A percentile compares a stretch with the other conserved stretches of the same genome.
phyloP scores from a whole-genome alignment of 768 basidiomycete species.

The Gloeophyllum trabeum region DNA sequence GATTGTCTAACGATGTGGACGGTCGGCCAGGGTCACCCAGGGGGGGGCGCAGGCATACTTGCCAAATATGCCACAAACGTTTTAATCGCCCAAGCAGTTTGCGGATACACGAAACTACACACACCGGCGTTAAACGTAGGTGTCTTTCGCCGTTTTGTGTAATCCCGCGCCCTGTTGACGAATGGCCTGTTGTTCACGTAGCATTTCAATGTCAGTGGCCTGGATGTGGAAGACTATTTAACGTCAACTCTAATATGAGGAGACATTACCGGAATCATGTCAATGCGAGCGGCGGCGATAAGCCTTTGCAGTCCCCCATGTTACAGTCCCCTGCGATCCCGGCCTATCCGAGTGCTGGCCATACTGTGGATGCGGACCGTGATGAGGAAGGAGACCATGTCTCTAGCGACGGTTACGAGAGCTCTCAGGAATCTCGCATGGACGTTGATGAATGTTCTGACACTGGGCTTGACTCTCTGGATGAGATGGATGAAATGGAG shows the following conservation, averaged over 20 bases:
- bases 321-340: not conserved
- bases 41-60: conserved; percentile 18
- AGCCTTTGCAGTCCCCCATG: conserved; percentile 5
- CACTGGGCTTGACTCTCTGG: not conserved
- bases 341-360: not conserved
- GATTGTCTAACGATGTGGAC: not conserved
- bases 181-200: conserved; percentile 15
- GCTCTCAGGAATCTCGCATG: not conserved
- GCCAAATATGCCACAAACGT: conserved; percentile 42
- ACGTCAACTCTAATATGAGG: conserved; percentile 81
- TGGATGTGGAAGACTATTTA: conserved; percentile 67
- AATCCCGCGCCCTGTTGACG: not conserved
- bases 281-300: conserved; percentile 7
- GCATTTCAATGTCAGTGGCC: conserved; percentile 70
- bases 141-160: conserved; percentile 5
- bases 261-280: conserved; percentile 65
- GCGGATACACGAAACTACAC: conserved; percentile 54
- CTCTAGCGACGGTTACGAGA: not conserved
- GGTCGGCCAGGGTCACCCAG: not conserved
- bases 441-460: not conserved
- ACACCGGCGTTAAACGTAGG: conserved; percentile 61
- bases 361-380: not conserved
- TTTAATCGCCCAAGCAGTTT: conserved; percentile 64
- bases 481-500: not conserved
- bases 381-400: not conserved